phyloP scores from a whole-genome alignment of 352 stramenopile genomes.

The Thalassiosira ordinaria region DNA sequence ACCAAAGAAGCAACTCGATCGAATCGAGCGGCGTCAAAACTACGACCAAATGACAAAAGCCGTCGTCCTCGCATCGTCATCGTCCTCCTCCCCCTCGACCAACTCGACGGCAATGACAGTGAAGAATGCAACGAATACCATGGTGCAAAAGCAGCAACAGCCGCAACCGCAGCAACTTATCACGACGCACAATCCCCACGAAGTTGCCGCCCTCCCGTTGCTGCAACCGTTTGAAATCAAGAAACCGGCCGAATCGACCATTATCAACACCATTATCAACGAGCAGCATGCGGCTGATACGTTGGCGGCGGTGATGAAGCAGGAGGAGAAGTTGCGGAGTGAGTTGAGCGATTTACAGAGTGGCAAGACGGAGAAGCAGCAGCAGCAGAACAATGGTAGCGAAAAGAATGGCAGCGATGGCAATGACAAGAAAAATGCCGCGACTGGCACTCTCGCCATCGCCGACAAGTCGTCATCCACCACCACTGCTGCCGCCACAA shows the following conservation, averaged over 20 bases:
- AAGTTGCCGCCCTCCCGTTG: conserved; percentile 19
- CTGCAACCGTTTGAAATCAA: conserved; percentile 2
- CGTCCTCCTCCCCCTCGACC: background rate
- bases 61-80: background rate
- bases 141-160: background rate
- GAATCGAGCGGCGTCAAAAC: background rate
- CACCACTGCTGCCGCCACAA: too few relatives aligned
- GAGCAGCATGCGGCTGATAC: conserved; percentile 29
- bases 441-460: too few relatives aligned
- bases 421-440: too few relatives aligned
- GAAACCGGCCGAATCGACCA: conserved; percentile 13
- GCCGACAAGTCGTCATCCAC: too few relatives aligned
- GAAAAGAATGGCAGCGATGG: too few relatives aligned
- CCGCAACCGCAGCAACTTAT: background rate
- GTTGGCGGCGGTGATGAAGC: conserved; percentile 6
- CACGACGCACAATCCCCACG: background rate
- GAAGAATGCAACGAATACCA: background rate
- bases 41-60: background rate
- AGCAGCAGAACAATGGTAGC: background rate
- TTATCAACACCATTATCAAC: conserved; percentile 27
- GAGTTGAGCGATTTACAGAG: conserved; percentile 29
- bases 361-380: conserved; percentile 10
- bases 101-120: background rate
- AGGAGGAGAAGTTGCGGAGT: conserved; percentile 12
- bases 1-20: background rate